Evolutionary conservation across 768 basidiomycete species (phyloP), one percentile per base, ranked within the genome.

Genomic region (Suillus decipiens): DNA sequence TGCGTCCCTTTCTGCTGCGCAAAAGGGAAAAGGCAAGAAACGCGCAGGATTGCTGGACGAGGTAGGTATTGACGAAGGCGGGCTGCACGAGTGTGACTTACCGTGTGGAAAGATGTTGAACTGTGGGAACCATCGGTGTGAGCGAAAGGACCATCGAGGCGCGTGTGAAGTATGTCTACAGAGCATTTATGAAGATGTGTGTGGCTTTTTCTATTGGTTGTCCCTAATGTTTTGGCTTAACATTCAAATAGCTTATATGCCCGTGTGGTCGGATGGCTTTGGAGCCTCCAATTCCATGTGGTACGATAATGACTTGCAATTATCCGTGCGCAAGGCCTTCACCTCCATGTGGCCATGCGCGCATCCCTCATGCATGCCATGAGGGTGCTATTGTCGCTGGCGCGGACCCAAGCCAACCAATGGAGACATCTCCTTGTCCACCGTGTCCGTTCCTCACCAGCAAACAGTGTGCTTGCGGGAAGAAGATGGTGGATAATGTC

Each of bases 121-220:
- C 55, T 94, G 94, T 66, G 93, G 93, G 0, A 85, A 89, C 56
- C 94, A 96, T 72, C 78, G 74, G 6, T 99, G 96, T 72, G 87
- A 90, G 64, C 81, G 82, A 69, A 79, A 81, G 45, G 96, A 99
- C 72, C 96, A 99, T 74, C 84, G 80, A 63, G 93, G 94, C 0
- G 76, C 82, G 0, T 99, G 97, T 72, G 87, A 84, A 1, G 82
- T 88, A 24, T 99, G 97, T 75, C 78, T 96, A 58, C 84, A 88
- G 73, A 94, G 94, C 51, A 89, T 89, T 1, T 99, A 96, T 68
- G 95, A 98, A 47, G 97, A 99, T 86, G 89, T 89, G 84, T 69
- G 12, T n/a, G 5, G 43, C 31, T 28, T 39, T 48, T 14, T 28
- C 22, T 47, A 37, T 36, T 62, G 36, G 28, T 50, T 47, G 19